A percentile compares a stretch with the other conserved stretches of the same genome.
These are phyloP conservation scores for Backusella mclennaniae DNA, from an alignment of 192 early-diverging fungal species.

Conservation along the genomic window DNA sequence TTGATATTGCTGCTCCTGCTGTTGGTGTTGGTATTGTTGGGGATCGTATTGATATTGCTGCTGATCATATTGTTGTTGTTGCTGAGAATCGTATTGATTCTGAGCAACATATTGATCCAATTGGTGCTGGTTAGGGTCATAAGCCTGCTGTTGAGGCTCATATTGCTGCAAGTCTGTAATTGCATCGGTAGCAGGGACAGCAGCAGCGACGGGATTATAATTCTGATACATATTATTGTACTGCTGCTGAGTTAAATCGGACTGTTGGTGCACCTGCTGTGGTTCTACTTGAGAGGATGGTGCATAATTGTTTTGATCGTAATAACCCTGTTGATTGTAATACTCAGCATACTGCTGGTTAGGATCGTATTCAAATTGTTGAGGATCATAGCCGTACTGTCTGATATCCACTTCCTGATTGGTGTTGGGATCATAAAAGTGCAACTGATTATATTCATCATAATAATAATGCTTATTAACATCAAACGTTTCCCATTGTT, in stretches of 20 bases:
- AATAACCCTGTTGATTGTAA: neutral
- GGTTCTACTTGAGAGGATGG: slow-evolving; percentile 1
- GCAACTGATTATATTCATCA: slow-evolving; percentile 31
- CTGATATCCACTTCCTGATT: slow-evolving; percentile 29
- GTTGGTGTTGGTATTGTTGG: neutral
- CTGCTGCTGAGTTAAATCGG: slow-evolving; percentile 11
- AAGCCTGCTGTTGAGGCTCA: neutral
- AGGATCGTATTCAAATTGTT: slow-evolving; percentile 11
- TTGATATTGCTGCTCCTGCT: neutral
- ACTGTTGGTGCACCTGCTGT: neutral
- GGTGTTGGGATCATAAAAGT: slow-evolving; percentile 39
- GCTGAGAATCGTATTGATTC: neutral
- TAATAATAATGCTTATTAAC: slow-evolving; percentile 37
- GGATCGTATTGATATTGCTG: neutral
- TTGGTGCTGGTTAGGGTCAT: neutral
- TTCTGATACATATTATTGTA: neutral
- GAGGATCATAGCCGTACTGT: slow-evolving; percentile 18
- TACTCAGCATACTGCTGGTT: neutral
- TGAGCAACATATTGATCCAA: neutral
- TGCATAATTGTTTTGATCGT: slow-evolving; percentile 5
- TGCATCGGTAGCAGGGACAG: neutral
- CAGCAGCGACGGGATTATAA: neutral
- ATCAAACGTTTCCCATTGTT: slow-evolving; percentile 29
- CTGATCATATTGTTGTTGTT: neutral
- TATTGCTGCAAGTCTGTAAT: neutral